phyloP scores from a whole-genome alignment of 495 filamentous ascomycete genomes.

The Lepidopterella palustris region DNA sequence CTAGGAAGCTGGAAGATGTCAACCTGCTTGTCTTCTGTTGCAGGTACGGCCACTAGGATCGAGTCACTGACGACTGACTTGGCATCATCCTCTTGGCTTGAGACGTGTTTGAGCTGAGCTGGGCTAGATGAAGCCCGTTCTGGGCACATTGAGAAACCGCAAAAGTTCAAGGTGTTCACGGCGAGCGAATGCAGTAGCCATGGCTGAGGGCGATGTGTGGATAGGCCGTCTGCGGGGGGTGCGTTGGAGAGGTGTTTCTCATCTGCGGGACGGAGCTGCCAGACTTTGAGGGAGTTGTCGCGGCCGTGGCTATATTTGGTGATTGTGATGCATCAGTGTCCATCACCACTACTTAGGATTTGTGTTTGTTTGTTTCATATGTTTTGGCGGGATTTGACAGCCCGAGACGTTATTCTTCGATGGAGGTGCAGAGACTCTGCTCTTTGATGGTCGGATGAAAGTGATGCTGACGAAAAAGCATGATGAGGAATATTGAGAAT shows the following conservation, averaged over 20 bases:
- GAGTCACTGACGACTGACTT: conserved; percentile 10
- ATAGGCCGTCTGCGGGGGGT: conserved; percentile 59
- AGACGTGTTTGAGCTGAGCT: background rate
- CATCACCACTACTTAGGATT: too few relatives aligned
- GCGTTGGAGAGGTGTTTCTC: conserved; percentile 58
- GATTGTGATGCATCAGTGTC: background rate
- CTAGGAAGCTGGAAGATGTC: conserved; percentile 83
- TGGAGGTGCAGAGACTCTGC: too few relatives aligned
- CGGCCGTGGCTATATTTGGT: conserved; percentile 64
- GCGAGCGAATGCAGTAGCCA: conserved; percentile 79
- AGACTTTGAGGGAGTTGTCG: conserved; percentile 80
- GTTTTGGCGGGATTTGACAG: too few relatives aligned
- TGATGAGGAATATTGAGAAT: too few relatives aligned
- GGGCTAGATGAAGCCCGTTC: conserved; percentile 5
- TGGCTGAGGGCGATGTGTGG: conserved; percentile 49
- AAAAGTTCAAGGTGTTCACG: conserved; percentile 95
- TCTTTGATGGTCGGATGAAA: too few relatives aligned
- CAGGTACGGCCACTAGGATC: conserved; percentile 33
- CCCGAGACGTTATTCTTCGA: too few relatives aligned
- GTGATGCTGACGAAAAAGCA: too few relatives aligned
- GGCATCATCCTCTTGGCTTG: background rate
- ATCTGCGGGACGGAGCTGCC: conserved; percentile 61
- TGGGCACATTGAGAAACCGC: conserved; percentile 67
- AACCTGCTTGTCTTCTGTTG: conserved; percentile 45
- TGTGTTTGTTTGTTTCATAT: too few relatives aligned